Percentiles rank a stretch among this genome's conserved stretches.
These are phyloP conservation scores for Aspergillus coremiiformis DNA, from an alignment of 495 filamentous ascomycete species.

Conservation along the genomic window DNA sequence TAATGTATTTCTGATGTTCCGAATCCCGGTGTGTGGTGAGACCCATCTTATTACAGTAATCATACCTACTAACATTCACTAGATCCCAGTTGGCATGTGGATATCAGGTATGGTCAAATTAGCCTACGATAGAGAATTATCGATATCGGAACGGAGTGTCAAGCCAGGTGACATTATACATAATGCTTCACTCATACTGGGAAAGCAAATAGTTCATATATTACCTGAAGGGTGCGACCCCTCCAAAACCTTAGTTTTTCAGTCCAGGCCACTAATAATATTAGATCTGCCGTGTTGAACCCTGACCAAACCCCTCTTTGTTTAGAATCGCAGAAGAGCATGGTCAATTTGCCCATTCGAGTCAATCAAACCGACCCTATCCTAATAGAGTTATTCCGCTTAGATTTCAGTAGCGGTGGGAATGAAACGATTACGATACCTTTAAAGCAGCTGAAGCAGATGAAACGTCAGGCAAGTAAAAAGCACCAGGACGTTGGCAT, in stretches of 20 bases:
- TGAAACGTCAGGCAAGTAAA: slow-evolving; percentile 56
- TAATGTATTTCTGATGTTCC: slow-evolving; percentile 86
- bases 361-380: slow-evolving; percentile 90
- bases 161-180: slow-evolving; percentile 78
- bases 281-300: slow-evolving; percentile 80
- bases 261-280: slow-evolving; percentile 17
- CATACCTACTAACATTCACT: slow-evolving; percentile 16
- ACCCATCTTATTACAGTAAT: slow-evolving; percentile 4
- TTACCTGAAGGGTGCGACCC: slow-evolving; percentile 78
- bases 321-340: slow-evolving; percentile 52
- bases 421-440: slow-evolving; percentile 72
- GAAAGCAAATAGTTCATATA: slow-evolving; percentile 94
- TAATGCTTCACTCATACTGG: slow-evolving; percentile 86
- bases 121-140: slow-evolving; percentile 81
- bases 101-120: slow-evolving; percentile 61
- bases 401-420: slow-evolving; percentile 69
- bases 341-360: slow-evolving; percentile 68
- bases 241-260: not conserved
- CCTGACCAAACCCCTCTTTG: slow-evolving; percentile 71
- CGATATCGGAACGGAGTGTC: slow-evolving; percentile 81
- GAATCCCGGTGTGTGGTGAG: slow-evolving; percentile 57
- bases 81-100: slow-evolving; percentile 62
- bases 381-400: slow-evolving; percentile 73
- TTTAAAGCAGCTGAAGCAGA: slow-evolving; percentile 58
- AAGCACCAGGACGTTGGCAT: slow-evolving; percentile 39